Conservation (phyloP, 768 basidiomycete species). For the Suillus bovinus region DNA sequence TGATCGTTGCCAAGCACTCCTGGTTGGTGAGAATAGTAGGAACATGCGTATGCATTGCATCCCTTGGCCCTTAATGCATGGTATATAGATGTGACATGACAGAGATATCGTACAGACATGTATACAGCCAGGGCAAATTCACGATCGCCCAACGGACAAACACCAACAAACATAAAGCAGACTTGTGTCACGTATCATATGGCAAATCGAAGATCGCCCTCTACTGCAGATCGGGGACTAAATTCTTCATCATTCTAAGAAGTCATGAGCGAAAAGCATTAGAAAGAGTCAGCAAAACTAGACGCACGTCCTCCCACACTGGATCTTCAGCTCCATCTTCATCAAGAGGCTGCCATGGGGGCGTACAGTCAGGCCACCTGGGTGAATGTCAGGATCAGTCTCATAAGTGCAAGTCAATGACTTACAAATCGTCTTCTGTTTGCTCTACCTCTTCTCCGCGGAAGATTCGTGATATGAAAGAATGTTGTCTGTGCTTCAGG, state of each 20-base stretch:
- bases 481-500: constrained; percentile 18
- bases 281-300: background rate
- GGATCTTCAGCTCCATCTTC: constrained; percentile 27
- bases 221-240: background rate
- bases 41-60: background rate
- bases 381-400: background rate
- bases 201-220: background rate
- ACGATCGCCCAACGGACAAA: background rate
- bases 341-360: constrained; percentile 27
- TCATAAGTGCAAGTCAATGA: background rate
- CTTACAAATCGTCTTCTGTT: constrained; percentile 19
- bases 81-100: background rate
- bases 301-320: constrained; percentile 2
- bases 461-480: constrained; percentile 4
- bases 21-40: background rate
- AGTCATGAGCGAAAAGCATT: background rate
- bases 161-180: background rate
- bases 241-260: background rate
- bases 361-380: constrained; percentile 24
- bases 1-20: background rate
- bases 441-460: constrained; percentile 13
- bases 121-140: background rate
- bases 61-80: background rate
- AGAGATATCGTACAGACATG: background rate
- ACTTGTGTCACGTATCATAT: background rate